Conservation (phyloP, 768 basidiomycete genomes). For the Kwoniella dendrophila region DNA sequence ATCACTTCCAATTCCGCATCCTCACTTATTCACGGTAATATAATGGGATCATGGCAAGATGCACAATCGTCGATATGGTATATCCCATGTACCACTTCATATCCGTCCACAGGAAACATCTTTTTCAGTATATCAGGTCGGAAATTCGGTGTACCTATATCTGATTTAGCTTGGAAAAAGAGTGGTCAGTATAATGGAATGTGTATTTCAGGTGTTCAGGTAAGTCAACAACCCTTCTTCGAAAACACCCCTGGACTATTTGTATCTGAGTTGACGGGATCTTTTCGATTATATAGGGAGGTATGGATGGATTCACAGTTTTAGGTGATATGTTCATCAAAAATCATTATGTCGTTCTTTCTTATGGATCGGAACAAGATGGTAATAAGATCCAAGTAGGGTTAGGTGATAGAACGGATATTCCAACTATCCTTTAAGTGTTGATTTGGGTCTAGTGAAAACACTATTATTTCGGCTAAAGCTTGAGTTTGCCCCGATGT, state of each 20-base stretch:
- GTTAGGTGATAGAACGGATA: conserved; percentile 28
- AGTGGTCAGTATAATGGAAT: conserved; percentile 10
- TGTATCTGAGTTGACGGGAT: neutral
- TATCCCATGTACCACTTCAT: conserved; percentile 27
- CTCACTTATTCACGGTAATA: conserved; percentile 17
- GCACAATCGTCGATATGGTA: conserved; percentile 23
- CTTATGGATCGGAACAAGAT: conserved; percentile 21
- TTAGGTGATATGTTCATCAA: conserved; percentile 50
- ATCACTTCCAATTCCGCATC: conserved; percentile 28
- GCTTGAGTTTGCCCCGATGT: too few species aligned
- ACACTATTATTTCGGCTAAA: too few species aligned
- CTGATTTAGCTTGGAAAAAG: conserved; percentile 37
- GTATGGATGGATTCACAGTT: conserved; percentile 37
- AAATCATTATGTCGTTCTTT: conserved; percentile 42
- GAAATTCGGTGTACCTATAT: conserved; percentile 29
- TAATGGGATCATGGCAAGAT: conserved; percentile 17
- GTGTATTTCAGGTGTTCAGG: conserved; percentile 39
- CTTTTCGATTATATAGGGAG: conserved; percentile 30
- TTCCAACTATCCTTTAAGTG: conserved; percentile 11
- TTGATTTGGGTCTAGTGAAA: neutral
- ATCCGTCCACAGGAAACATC: conserved; percentile 19
- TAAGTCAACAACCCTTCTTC: neutral
- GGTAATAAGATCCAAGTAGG: conserved; percentile 20
- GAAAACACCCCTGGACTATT: neutral
- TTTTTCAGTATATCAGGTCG: conserved; percentile 27